phyloP scores from a whole-genome alignment of 2,329 filamentous ascomycete genomes.

The Aspergillus sergii region DNA sequence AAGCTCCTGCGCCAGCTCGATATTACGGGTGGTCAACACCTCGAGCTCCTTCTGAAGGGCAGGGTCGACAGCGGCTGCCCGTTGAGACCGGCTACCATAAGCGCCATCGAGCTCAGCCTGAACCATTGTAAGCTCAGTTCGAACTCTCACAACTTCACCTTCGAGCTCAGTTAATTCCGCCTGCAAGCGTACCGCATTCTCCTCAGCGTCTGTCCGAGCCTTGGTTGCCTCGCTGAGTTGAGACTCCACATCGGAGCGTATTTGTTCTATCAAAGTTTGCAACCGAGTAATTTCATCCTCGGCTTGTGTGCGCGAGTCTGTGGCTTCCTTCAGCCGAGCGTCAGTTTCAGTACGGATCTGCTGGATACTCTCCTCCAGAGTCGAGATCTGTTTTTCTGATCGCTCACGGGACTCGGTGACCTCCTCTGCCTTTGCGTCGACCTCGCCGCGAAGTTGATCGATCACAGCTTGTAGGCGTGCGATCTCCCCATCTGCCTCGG shows the following conservation, averaged over 20 bases:
- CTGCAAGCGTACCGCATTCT: conserved; percentile 46
- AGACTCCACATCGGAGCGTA: conserved; percentile 36
- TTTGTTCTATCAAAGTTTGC: conserved; percentile 32
- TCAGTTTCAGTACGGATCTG: conserved; percentile 27
- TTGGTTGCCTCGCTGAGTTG: conserved; percentile 32
- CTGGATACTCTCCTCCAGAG: conserved; percentile 30
- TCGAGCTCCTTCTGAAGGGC: conserved; percentile 63
- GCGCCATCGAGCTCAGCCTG: conserved; percentile 91
- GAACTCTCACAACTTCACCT: conserved; percentile 65
- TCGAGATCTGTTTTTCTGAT: conserved; percentile 29
- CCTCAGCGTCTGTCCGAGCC: conserved; percentile 36
- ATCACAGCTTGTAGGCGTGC: conserved; percentile 31
- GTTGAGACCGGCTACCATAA: conserved; percentile 75
- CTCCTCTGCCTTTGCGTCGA: conserved; percentile 20
- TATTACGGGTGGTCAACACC: conserved; percentile 53
- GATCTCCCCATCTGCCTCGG: conserved; percentile 29
- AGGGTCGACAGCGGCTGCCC: conserved; percentile 64
- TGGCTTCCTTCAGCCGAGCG: conserved; percentile 24
- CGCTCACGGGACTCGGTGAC: conserved; percentile 29
- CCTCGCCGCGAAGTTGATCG: conserved; percentile 36
- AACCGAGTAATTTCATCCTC: conserved; percentile 24
- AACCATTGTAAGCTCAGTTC: conserved; percentile 84
- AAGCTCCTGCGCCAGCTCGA: conserved; percentile 50
- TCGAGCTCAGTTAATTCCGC: conserved; percentile 59
- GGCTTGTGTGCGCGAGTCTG: conserved; percentile 21